phyloP scores from a whole-genome alignment of 805 yeast genomes.

The Hanseniaspora taiwanica region DNA sequence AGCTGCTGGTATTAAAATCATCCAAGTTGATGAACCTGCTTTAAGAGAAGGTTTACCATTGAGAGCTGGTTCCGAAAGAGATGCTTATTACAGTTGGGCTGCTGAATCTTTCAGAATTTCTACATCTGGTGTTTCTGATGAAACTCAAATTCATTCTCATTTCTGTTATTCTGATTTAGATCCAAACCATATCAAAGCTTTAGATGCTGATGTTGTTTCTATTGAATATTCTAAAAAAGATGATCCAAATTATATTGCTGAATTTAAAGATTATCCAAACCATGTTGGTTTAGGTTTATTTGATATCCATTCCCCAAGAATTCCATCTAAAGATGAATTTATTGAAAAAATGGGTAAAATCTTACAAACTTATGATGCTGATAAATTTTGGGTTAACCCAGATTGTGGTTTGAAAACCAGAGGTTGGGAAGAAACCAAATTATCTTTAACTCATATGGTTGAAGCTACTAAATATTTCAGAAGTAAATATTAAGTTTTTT shows the following conservation, averaged over 20 bases:
- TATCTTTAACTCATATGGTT: constrained; percentile 95
- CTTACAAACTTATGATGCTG: constrained; percentile 93
- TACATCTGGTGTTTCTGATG: constrained; percentile 91
- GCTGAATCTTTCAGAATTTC: constrained; percentile 99
- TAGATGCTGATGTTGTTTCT: constrained; percentile 98
- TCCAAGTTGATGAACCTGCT: constrained; percentile 99
- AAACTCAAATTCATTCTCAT: constrained; percentile 98
- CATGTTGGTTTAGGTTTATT: constrained; percentile 98
- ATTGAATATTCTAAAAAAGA: constrained; percentile 99
- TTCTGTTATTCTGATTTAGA: constrained; percentile 99
- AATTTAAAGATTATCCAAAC: constrained; percentile 97
- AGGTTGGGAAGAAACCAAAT: constrained; percentile 97
- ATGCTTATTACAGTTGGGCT: constrained; percentile 95
- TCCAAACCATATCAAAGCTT: constrained; percentile 98
- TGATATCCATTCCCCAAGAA: constrained; percentile 99
- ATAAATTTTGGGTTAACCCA: constrained; percentile 99
- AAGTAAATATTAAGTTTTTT: constrained; percentile 29
- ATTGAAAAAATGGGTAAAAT: constrained; percentile 86
- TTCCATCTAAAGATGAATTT: constrained; percentile 95
- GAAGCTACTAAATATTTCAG: constrained; percentile 97
- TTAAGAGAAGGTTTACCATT: constrained; percentile 99
- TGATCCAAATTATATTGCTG: constrained; percentile 94
- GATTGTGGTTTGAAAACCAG: constrained; percentile 99
- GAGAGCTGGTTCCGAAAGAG: constrained; percentile 94
- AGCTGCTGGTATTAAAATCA: constrained; percentile 94